Conservation (phyloP, 495 filamentous ascomycete genomes). For the Aspergillus affinis region DNA sequence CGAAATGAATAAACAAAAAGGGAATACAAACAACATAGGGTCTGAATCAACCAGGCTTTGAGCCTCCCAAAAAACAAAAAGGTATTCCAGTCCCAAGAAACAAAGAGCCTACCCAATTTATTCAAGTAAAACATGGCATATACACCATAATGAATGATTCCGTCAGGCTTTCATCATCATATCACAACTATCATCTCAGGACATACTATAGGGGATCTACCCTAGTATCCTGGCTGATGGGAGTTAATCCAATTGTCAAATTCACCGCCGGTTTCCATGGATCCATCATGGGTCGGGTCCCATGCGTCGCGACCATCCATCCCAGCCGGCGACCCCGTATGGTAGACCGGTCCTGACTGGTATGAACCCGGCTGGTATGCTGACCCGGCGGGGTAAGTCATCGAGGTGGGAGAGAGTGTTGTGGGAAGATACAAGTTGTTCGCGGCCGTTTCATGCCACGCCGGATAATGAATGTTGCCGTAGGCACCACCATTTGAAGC, state of each 20-base stretch:
- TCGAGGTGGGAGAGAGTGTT: constrained; percentile 12
- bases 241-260: constrained; percentile 25
- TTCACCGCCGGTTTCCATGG: constrained; percentile 16
- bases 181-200: constrained; percentile 3
- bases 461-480: constrained; percentile 13
- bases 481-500: constrained; percentile 10
- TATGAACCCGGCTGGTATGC: constrained; percentile 11
- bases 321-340: constrained; percentile 8
- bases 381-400: constrained; percentile 8
- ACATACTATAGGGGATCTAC: not conserved
- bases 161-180: constrained; percentile 15
- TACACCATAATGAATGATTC: not conserved
- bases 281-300: constrained; percentile 18
- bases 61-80: too few relatives aligned
- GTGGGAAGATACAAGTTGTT: constrained; percentile 19
- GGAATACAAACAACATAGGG: not conserved
- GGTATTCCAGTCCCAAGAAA: not conserved
- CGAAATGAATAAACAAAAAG: not conserved
- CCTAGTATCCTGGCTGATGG: constrained; percentile 13
- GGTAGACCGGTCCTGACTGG: constrained; percentile 7
- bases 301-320: constrained; percentile 19
- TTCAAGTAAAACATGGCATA: constrained; percentile 6
- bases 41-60: too few relatives aligned
- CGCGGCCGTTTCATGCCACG: constrained; percentile 22
- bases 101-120: not conserved